Conservation (phyloP, 2,329 filamentous ascomycete species). For the Aulographum hederae region DNA sequence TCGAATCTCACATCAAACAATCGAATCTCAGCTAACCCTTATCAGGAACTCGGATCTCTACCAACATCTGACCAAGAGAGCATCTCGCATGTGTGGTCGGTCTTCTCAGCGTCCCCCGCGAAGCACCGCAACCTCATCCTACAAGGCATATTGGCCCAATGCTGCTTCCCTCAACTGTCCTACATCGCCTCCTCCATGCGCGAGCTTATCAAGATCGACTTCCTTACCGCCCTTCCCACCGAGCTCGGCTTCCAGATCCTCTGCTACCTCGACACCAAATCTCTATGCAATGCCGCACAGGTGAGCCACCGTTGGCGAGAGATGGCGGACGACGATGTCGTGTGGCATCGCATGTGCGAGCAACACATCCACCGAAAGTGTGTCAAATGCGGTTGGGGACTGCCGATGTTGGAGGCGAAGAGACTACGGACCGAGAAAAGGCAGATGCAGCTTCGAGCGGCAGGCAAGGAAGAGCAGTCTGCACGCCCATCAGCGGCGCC, state of each 20-base stretch:
- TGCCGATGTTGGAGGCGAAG: slow-evolving; percentile 79
- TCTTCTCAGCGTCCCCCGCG: slow-evolving; percentile 86
- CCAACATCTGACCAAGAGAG: slow-evolving; percentile 78
- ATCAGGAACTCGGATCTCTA: slow-evolving; percentile 61
- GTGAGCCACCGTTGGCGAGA: slow-evolving; percentile 78
- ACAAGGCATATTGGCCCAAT: slow-evolving; percentile 87
- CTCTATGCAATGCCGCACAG: slow-evolving; percentile 87
- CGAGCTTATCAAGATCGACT: slow-evolving; percentile 95
- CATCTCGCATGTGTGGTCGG: slow-evolving; percentile 92
- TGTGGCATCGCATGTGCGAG: slow-evolving; percentile 97
- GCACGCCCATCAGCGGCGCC: slow-evolving; percentile 33
- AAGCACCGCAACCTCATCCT: slow-evolving; percentile 94
- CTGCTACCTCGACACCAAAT: slow-evolving; percentile 81
- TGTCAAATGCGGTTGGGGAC: slow-evolving; percentile 86
- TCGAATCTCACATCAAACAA: slow-evolving; percentile 1
- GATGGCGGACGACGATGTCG: slow-evolving; percentile 89
- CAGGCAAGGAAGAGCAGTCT: slow-evolving; percentile 36
- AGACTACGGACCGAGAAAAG: slow-evolving; percentile 72
- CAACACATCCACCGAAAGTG: slow-evolving; percentile 91
- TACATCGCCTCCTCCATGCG: slow-evolving; percentile 79
- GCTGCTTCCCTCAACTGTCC: slow-evolving; percentile 92
- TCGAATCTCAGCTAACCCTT: slow-evolving; percentile 2
- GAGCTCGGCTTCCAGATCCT: slow-evolving; percentile 91
- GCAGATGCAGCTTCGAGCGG: slow-evolving; percentile 49
- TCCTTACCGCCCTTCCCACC: slow-evolving; percentile 68